These are phyloP conservation scores for Cordyceps farinosa DNA, from an alignment of 2,329 filamentous ascomycete genomes.

Conservation along the genomic window DNA sequence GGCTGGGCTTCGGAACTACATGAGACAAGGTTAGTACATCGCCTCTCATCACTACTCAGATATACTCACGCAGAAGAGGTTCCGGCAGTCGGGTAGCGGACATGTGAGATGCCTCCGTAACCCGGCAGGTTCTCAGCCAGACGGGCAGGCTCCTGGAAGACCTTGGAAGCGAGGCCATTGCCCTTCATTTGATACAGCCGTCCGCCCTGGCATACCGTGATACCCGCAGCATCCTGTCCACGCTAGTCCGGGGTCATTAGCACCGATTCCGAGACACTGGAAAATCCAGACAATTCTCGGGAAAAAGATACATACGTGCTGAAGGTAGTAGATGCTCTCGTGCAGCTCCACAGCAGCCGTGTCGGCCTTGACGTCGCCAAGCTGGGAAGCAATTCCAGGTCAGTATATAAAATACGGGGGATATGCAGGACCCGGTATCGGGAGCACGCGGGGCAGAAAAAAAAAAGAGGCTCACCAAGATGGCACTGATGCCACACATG, in stretches of 20 bases:
- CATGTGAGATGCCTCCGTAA: constrained; percentile 59
- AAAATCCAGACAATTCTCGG: neutral
- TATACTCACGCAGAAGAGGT: constrained; percentile 54
- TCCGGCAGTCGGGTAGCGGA: constrained; percentile 87
- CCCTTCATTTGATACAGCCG: constrained; percentile 88
- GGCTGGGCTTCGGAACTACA: constrained; percentile 81
- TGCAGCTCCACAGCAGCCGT: constrained; percentile 63
- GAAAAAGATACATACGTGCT: constrained; percentile 39
- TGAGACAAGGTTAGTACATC: neutral
- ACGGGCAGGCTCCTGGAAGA: constrained; percentile 27
- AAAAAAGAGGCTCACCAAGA: constrained; percentile 11
- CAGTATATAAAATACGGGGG: neutral
- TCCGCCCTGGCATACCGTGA: constrained; percentile 73
- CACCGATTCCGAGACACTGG: constrained; percentile 7
- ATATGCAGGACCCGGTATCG: constrained; percentile 12
- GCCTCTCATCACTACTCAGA: neutral
- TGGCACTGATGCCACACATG: constrained; percentile 16
- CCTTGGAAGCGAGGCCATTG: constrained; percentile 79
- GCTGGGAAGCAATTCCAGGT: constrained; percentile 20
- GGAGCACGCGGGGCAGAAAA: constrained; percentile 3
- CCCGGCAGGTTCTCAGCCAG: constrained; percentile 3
- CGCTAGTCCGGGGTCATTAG: constrained; percentile 44
- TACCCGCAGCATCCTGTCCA: constrained; percentile 85
- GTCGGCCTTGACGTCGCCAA: constrained; percentile 33
- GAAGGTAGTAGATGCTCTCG: constrained; percentile 68